Percentiles rank a stretch among this genome's conserved stretches.
These are phyloP conservation scores for Ceratobasidium sp. DNA, from an alignment of 1,284 basidiomycete genomes.

Conservation along the genomic window DNA sequence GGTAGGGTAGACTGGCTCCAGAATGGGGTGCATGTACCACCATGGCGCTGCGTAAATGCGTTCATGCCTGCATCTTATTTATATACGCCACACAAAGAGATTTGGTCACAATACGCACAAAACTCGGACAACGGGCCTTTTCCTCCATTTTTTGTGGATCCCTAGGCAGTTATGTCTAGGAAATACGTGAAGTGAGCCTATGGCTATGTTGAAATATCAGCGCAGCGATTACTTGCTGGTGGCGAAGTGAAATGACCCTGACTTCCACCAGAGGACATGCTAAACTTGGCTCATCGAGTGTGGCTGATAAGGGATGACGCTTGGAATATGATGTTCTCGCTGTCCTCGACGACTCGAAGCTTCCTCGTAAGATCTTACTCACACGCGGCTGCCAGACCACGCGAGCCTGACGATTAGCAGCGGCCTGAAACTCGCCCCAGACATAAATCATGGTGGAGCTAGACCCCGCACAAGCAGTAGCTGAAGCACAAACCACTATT, in stretches of 20 bases:
- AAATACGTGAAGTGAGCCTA: not conserved
- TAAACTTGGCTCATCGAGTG: conserved; percentile 17
- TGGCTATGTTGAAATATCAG: conserved; percentile 2
- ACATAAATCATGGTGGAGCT: conserved; percentile 13
- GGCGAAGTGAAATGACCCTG: conserved; percentile 1
- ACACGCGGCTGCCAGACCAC: not conserved
- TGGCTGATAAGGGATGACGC: no score
- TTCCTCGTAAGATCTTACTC: not conserved
- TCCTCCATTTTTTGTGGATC: conserved; percentile 21
- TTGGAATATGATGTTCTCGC: not conserved
- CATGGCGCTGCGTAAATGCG: no score
- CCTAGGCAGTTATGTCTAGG: conserved; percentile 9
- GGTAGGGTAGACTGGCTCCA: no score
- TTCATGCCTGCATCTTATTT: conserved; percentile 52
- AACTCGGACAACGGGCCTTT: conserved; percentile 27
- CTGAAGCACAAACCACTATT: conserved; percentile 19
- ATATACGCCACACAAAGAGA: not conserved
- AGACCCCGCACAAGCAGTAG: conserved; percentile 20
- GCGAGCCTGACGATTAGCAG: not conserved
- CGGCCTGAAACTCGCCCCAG: not conserved
- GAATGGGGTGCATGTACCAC: no score
- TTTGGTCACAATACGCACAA: conserved; percentile 13
- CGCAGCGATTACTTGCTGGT: conserved; percentile 22
- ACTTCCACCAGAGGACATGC: not conserved
- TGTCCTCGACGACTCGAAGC: not conserved